Percentiles rank a stretch among this genome's conserved stretches.
These are phyloP conservation scores for Termitomyces sp. DNA, from an alignment of 768 basidiomycete species.

Conservation along the genomic window DNA sequence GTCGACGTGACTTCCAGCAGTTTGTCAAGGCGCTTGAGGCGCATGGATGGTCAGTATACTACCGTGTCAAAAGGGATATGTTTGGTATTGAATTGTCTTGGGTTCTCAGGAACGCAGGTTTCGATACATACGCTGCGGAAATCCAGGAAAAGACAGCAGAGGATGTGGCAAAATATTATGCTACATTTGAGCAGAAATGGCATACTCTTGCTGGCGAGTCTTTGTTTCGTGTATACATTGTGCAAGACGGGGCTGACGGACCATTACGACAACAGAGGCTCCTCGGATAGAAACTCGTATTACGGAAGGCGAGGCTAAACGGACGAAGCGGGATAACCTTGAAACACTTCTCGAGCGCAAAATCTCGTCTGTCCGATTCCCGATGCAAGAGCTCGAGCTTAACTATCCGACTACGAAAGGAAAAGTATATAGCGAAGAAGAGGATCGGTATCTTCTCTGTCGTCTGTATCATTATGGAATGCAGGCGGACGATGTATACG, in stretches of 20 bases:
- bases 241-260: not conserved
- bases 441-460: constrained; percentile 92
- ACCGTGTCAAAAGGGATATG: not conserved
- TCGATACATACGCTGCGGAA: constrained; percentile 69
- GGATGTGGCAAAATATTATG: constrained; percentile 73
- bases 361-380: constrained; percentile 76
- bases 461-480: constrained; percentile 88
- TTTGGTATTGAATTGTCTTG: not conserved
- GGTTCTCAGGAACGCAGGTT: constrained; percentile 51
- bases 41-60: constrained; percentile 66
- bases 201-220: constrained; percentile 69
- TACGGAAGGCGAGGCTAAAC: constrained; percentile 83
- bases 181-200: constrained; percentile 87
- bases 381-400: constrained; percentile 96
- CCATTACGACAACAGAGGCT: constrained; percentile 46
- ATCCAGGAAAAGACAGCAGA: constrained; percentile 79
- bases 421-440: constrained; percentile 94
- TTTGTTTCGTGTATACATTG: not conserved
- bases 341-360: constrained; percentile 77
- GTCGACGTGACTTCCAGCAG: constrained; percentile 88
- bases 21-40: constrained; percentile 63
- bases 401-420: constrained; percentile 95
- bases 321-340: constrained; percentile 78
- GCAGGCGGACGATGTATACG: constrained; percentile 84
- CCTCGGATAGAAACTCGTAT: constrained; percentile 81